These are phyloP conservation scores for Entelexis sorbosivorans DNA, from an alignment of 1,139 yeast genomes.

Conservation along the genomic window DNA sequence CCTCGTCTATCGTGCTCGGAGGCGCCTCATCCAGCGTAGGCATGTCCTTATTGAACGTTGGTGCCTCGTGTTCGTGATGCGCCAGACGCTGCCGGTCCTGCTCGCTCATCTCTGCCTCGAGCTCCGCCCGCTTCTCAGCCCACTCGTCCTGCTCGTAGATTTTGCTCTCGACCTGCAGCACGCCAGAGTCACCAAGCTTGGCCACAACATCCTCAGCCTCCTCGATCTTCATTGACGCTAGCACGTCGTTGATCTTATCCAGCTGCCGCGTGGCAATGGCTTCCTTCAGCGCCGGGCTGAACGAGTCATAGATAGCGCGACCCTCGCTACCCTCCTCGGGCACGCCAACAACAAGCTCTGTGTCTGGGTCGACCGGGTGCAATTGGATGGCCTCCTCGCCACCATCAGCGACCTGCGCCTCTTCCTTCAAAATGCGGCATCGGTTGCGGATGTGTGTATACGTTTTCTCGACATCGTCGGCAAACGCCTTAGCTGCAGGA, in stretches of 20 bases:
- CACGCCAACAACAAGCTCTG: slow-evolving; percentile 59
- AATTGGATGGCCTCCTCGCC: slow-evolving; percentile 66
- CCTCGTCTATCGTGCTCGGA: neutral
- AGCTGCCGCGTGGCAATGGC: slow-evolving; percentile 66
- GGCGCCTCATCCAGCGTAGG: slow-evolving; percentile 2
- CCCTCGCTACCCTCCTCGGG: slow-evolving; percentile 41
- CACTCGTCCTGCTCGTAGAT: slow-evolving; percentile 65
- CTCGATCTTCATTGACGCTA: slow-evolving; percentile 60
- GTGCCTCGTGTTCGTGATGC: slow-evolving; percentile 3
- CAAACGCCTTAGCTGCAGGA: slow-evolving; percentile 41
- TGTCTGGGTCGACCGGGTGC: slow-evolving; percentile 74
- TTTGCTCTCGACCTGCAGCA: slow-evolving; percentile 57
- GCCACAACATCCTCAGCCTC: slow-evolving; percentile 75
- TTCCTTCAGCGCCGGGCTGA: slow-evolving; percentile 45
- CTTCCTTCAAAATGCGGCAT: slow-evolving; percentile 53
- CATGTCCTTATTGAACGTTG: neutral
- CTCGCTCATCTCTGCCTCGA: slow-evolving; percentile 8
- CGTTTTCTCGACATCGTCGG: slow-evolving; percentile 62
- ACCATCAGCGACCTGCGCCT: slow-evolving; percentile 38
- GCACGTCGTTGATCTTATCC: slow-evolving; percentile 73
- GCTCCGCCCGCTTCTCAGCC: slow-evolving; percentile 39
- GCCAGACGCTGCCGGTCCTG: slow-evolving; percentile 1
- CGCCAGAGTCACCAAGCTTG: slow-evolving; percentile 67
- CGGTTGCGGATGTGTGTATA: slow-evolving; percentile 60
- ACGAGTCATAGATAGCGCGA: slow-evolving; percentile 29